Conservation (phyloP, 371 early-diverging fungal genomes). For the Parasitella parasitica region DNA sequence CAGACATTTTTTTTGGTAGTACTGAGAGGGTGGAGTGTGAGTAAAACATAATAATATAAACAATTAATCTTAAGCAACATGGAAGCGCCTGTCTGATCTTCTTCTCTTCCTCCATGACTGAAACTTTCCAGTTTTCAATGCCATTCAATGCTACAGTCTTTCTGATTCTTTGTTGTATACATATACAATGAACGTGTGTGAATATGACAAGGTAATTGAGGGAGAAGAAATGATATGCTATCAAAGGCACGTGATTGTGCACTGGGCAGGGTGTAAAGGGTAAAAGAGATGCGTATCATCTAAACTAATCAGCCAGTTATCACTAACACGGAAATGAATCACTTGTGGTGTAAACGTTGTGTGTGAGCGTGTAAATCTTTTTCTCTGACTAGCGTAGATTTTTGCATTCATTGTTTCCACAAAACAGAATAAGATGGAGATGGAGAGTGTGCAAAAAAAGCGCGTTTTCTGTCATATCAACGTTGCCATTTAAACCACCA, state of each 20-base stretch:
- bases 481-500: background rate
- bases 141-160: background rate
- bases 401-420: background rate
- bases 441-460: background rate
- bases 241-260: background rate
- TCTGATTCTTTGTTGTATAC: background rate
- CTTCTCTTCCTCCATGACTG: background rate
- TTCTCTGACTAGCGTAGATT: background rate
- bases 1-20: constrained; percentile 40
- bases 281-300: background rate
- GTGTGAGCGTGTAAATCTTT: background rate
- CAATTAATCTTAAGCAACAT: background rate
- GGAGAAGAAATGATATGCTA: too few relatives aligned
- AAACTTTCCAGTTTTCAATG: background rate
- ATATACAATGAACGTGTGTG: background rate
- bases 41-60: background rate
- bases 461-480: background rate
- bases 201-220: background rate
- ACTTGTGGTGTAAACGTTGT: background rate
- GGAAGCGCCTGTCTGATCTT: background rate
- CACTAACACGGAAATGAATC: background rate
- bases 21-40: constrained; percentile 11
- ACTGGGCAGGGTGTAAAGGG: background rate
- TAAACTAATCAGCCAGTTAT: too few relatives aligned
- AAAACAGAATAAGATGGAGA: background rate